A percentile compares a stretch with the other conserved stretches of the same genome.
phyloP scores from a whole-genome alignment of 2,329 filamentous ascomycete genomes.

The Tolypocladium tundrense region DNA sequence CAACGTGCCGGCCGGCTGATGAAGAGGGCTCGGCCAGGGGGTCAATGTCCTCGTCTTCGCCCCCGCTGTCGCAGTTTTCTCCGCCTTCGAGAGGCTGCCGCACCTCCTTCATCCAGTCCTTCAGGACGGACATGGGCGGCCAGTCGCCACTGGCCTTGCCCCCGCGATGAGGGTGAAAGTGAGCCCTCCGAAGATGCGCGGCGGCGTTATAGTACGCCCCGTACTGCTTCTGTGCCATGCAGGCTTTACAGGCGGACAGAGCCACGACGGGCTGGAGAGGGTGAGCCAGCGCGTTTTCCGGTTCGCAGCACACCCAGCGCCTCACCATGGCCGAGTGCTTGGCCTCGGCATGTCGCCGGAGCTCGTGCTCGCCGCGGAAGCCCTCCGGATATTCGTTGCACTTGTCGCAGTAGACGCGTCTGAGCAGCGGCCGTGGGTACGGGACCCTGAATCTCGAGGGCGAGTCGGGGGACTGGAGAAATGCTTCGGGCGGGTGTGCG shows the following conservation, averaged over 20 bases:
- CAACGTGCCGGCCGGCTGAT: not conserved
- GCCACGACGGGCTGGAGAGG: slow-evolving; percentile 38
- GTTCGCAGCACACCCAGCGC: slow-evolving; percentile 46
- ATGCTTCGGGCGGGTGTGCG: slow-evolving; percentile 24
- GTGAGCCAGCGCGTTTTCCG: slow-evolving; percentile 23
- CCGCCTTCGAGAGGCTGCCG: slow-evolving; percentile 38
- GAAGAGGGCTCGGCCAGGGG: slow-evolving; percentile 3
- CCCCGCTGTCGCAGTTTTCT: slow-evolving; percentile 33
- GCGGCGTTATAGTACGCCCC: slow-evolving; percentile 51
- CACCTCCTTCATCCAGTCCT: slow-evolving; percentile 52
- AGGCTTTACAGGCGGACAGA: slow-evolving; percentile 45
- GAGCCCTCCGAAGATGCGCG: slow-evolving; percentile 45
- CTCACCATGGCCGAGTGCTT: slow-evolving; percentile 46
- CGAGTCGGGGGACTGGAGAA: slow-evolving; percentile 31
- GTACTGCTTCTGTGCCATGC: slow-evolving; percentile 45
- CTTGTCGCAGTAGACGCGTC: slow-evolving; percentile 64
- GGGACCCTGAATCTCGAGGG: slow-evolving; percentile 24
- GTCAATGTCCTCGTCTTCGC: slow-evolving; percentile 34
- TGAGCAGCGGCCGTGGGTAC: slow-evolving; percentile 47
- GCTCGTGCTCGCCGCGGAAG: slow-evolving; percentile 84
- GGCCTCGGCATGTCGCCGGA: slow-evolving; percentile 55
- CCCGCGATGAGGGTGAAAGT: slow-evolving; percentile 45
- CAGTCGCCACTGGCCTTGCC: slow-evolving; percentile 49
- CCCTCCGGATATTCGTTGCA: slow-evolving; percentile 78
- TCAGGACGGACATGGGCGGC: slow-evolving; percentile 46